phyloP scores from a whole-genome alignment of 176 grass and related monocot species.

The Hyparrhenia diplandra region DNA sequence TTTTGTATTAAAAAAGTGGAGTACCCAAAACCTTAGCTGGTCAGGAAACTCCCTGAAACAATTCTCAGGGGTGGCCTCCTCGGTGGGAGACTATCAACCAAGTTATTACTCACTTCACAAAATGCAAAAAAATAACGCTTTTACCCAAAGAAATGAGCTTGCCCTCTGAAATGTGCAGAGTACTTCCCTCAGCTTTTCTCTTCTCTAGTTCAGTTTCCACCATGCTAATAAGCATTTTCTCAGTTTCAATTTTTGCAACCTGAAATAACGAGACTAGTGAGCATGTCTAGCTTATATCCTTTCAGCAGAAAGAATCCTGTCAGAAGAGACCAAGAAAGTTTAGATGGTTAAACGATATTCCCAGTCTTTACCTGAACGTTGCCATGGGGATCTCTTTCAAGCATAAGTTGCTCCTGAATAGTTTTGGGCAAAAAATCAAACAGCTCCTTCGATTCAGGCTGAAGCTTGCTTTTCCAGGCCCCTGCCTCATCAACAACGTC shows the following conservation, averaged over 20 bases:
- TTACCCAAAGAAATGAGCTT: slow-evolving; percentile 99
- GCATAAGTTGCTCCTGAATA: slow-evolving; percentile 91
- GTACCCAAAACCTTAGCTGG: neutral
- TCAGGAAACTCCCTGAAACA: neutral
- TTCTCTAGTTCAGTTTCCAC: slow-evolving; percentile 98
- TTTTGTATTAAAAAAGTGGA: neutral
- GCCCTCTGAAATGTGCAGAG: slow-evolving; percentile 71
- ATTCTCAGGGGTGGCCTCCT: neutral
- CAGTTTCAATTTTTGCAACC: slow-evolving; percentile 99
- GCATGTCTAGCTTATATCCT: neutral
- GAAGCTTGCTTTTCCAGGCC: slow-evolving; percentile 87
- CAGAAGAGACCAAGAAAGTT: no score
- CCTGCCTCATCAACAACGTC: slow-evolving; percentile 88
- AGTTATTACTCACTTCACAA: neutral
- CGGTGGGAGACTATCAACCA: neutral
- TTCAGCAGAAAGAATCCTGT: neutral
- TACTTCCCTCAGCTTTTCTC: slow-evolving; percentile 76
- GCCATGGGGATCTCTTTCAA: slow-evolving; percentile 99
- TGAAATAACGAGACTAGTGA: slow-evolving; percentile 1
- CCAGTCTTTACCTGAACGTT: slow-evolving; percentile 81
- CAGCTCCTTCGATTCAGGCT: slow-evolving; percentile 49
- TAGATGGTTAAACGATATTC: neutral
- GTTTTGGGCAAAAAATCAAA: slow-evolving; percentile 89
- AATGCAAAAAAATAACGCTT: neutral
- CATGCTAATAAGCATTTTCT: slow-evolving; percentile 99